A percentile compares a stretch with the other conserved stretches of the same genome.
Conservation (phyloP, 345 rosid genomes). For the Brassica rapa region DNA sequence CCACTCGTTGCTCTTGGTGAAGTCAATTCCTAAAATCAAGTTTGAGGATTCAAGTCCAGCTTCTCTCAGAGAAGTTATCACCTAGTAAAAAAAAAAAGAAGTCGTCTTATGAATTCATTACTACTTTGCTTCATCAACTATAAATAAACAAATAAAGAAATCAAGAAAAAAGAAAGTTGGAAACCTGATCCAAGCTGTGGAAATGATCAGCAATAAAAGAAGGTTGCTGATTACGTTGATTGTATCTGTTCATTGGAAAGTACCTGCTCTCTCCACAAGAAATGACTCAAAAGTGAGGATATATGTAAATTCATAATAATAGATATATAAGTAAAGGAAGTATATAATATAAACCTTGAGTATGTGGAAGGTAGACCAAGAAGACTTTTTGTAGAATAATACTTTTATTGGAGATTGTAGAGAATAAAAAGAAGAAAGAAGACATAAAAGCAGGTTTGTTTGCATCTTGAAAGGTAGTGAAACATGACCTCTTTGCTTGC, state of each 20-base stretch:
- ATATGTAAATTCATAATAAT: not conserved
- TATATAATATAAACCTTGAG: conserved; percentile 14
- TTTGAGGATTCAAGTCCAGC: conserved; percentile 91
- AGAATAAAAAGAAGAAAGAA: not conserved
- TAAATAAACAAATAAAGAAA: not conserved
- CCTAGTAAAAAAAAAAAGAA: conserved; percentile 41
- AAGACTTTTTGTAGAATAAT: conserved; percentile 15
- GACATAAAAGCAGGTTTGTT: conserved; percentile 11
- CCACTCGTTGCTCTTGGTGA: conserved; percentile 98
- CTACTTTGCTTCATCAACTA: not conserved
- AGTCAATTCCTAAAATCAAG: conserved; percentile 91
- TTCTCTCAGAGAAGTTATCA: conserved; percentile 62
- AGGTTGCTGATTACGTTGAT: conserved; percentile 41
- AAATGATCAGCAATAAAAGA: conserved; percentile 63
- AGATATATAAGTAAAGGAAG: conserved; percentile 3
- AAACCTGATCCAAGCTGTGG: conserved; percentile 76
- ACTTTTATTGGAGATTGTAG: not conserved
- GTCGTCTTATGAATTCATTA: not conserved
- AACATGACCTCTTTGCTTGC: conserved; percentile 37
- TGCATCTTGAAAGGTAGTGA: conserved; percentile 38
- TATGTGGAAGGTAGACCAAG: conserved; percentile 6
- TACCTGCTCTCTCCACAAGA: conserved; percentile 1
- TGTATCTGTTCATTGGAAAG: conserved; percentile 29
- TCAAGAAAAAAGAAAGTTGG: conserved; percentile 12
- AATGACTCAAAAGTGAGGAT: not conserved